A percentile compares a stretch with the other conserved stretches of the same genome.
phyloP scores from a whole-genome alignment of 2,329 filamentous ascomycete genomes.

The Arthroderma uncinatum region DNA sequence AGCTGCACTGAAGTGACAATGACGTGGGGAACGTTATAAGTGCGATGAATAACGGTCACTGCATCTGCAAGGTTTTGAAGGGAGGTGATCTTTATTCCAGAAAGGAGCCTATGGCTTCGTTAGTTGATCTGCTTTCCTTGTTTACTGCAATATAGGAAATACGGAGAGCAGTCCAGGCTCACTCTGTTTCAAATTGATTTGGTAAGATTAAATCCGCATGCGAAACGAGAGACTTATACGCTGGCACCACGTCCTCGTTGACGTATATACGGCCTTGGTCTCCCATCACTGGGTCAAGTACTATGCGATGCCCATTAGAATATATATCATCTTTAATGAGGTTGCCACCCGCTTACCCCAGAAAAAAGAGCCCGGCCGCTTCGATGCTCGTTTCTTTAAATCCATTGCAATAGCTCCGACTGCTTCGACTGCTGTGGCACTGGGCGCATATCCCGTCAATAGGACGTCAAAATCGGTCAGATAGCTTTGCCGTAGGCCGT shows the following conservation, averaged over 20 bases:
- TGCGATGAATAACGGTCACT: constrained; percentile 64
- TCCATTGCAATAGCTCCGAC: constrained; percentile 77
- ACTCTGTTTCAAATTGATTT: constrained; percentile 97
- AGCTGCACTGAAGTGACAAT: constrained; percentile 84
- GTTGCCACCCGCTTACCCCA: constrained; percentile 48
- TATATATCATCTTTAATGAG: background rate
- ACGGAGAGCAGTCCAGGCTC: constrained; percentile 23
- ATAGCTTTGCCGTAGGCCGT: constrained; percentile 69
- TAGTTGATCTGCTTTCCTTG: background rate
- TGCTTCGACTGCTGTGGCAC: constrained; percentile 68
- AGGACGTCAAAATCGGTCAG: constrained; percentile 88
- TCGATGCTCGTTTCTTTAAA: constrained; percentile 54
- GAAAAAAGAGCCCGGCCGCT: constrained; percentile 68
- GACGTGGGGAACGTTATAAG: constrained; percentile 70
- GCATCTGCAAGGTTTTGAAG: constrained; percentile 61
- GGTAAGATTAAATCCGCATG: constrained; percentile 86
- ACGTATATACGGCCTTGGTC: constrained; percentile 91
- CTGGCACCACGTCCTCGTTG: constrained; percentile 78
- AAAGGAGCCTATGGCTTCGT: constrained; percentile 53
- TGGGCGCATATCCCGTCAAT: constrained; percentile 88
- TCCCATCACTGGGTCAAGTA: constrained; percentile 95
- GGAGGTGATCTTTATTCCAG: constrained; percentile 70
- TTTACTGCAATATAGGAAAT: background rate
- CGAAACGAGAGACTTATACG: constrained; percentile 67
- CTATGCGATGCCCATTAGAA: constrained; percentile 29